phyloP scores from a whole-genome alignment of 2,329 filamentous ascomycete species.

The Neurospora sp. region DNA sequence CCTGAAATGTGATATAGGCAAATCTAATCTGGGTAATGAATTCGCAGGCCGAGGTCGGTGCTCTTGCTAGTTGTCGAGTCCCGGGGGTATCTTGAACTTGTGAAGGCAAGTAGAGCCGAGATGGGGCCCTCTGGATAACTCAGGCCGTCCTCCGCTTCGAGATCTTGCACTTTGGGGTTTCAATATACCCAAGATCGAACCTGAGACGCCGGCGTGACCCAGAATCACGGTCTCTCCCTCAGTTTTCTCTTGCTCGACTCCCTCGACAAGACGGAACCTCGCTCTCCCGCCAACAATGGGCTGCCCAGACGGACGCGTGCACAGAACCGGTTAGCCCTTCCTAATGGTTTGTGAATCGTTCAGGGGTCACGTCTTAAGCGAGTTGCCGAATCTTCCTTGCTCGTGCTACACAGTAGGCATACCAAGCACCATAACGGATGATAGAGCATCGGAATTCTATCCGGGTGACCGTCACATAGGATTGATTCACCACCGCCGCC shows the following conservation, averaged over 20 bases:
- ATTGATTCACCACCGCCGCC: not conserved
- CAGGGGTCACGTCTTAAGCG: not conserved
- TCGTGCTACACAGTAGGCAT: not conserved
- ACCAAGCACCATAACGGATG: not conserved
- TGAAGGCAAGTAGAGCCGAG: not conserved
- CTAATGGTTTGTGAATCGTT: not conserved
- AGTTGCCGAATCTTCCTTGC: not conserved
- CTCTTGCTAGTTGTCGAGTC: not conserved
- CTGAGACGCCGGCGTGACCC: not conserved
- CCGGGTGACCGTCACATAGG: not conserved
- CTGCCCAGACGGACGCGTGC: not conserved
- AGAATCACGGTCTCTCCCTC: not conserved
- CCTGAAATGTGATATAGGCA: not conserved
- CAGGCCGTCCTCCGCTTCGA: not conserved
- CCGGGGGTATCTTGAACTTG: not conserved
- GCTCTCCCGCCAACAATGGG: not conserved
- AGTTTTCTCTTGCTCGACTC: not conserved
- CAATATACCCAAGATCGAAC: not conserved
- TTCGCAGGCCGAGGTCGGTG: not conserved
- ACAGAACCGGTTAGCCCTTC: not conserved
- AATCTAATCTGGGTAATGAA: not conserved
- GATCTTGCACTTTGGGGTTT: not conserved
- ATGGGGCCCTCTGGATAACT: not conserved
- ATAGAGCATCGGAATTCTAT: not conserved
- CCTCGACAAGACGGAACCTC: not conserved